Percentiles rank a stretch among this genome's conserved stretches.
These are phyloP conservation scores for Hibiscus trionum DNA, from an alignment of 345 rosid genomes.

Conservation along the genomic window DNA sequence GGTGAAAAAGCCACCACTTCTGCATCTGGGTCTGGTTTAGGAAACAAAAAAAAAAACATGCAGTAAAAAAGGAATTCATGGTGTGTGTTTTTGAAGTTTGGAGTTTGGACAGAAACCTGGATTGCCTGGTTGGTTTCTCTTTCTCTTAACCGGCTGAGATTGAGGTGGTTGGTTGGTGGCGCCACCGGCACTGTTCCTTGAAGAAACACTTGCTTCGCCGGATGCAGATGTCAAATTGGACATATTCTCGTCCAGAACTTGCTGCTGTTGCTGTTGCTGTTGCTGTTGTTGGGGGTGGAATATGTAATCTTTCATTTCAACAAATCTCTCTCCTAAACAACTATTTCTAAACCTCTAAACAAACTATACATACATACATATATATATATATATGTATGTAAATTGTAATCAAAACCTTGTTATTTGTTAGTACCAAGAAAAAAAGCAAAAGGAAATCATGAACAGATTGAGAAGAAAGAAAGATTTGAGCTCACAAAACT, in stretches of 20 bases:
- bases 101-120: constrained; percentile 43
- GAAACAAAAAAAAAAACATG: not conserved
- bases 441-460: not conserved
- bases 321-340: no score
- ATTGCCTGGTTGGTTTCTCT: constrained; percentile 81
- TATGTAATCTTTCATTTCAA: no score
- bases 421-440: no score
- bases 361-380: no score
- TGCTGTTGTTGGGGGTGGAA: no score
- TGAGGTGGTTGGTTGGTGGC: constrained; percentile 32
- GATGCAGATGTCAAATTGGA: constrained; percentile 87
- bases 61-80: not conserved
- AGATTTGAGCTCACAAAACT: constrained; percentile 11
- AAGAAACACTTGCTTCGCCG: constrained; percentile 71
- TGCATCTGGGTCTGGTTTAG: constrained; percentile 60
- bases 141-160: constrained; percentile 51
- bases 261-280: constrained; percentile 2
- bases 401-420: no score
- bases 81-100: no score
- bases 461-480: constrained; percentile 9
- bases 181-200: constrained; percentile 23
- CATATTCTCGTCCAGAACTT: constrained; percentile 54
- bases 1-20: constrained; percentile 83
- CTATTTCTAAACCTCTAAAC: no score
- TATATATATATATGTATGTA: no score